Percentiles rank a stretch among this genome's conserved stretches.
Conservation (phyloP, 1,139 yeast genomes). For the Yamadazyma sp. region DNA sequence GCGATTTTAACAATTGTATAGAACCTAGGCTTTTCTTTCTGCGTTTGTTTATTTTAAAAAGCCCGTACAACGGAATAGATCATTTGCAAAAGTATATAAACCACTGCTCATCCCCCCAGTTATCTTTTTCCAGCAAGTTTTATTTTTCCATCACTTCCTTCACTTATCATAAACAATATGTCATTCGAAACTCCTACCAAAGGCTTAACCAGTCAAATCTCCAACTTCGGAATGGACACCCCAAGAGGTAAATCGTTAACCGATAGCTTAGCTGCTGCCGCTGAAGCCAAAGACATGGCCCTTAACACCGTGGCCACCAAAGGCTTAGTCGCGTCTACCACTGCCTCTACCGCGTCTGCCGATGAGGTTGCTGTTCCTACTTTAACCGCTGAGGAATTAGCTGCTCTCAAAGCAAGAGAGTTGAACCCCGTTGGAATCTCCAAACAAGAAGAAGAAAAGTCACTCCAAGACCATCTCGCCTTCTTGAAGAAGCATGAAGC, state of each 20-base stretch:
- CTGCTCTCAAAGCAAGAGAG: conserved; percentile 14
- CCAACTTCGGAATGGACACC: conserved; percentile 37
- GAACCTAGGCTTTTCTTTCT: conserved; percentile 5
- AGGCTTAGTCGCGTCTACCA: conserved; percentile 20
- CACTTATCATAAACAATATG: not conserved
- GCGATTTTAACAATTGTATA: conserved; percentile 6
- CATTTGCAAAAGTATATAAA: conserved; percentile 8
- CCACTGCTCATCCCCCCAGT: not conserved
- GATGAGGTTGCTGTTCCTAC: conserved; percentile 38
- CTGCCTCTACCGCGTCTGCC: conserved; percentile 47
- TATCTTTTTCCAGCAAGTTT: not conserved
- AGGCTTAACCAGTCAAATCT: conserved; percentile 50
- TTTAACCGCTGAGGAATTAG: conserved; percentile 22
- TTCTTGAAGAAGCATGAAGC: conserved; percentile 62
- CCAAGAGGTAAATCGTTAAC: conserved; percentile 39
- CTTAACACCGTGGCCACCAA: conserved; percentile 29
- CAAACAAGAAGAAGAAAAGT: conserved; percentile 20
- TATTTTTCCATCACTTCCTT: not conserved
- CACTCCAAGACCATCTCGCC: conserved; percentile 36
- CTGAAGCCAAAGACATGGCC: conserved; percentile 40
- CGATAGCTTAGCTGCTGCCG: conserved; percentile 47
- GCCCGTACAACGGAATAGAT: conserved; percentile 12
- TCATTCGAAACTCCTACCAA: conserved; percentile 44
- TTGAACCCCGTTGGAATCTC: conserved; percentile 13
- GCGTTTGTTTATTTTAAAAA: conserved; percentile 4